Evolutionary conservation across 2,329 filamentous ascomycete genomes (phyloP), one percentile per base, ranked within the genome.

Genomic region (Pyricularia sp.): DNA sequence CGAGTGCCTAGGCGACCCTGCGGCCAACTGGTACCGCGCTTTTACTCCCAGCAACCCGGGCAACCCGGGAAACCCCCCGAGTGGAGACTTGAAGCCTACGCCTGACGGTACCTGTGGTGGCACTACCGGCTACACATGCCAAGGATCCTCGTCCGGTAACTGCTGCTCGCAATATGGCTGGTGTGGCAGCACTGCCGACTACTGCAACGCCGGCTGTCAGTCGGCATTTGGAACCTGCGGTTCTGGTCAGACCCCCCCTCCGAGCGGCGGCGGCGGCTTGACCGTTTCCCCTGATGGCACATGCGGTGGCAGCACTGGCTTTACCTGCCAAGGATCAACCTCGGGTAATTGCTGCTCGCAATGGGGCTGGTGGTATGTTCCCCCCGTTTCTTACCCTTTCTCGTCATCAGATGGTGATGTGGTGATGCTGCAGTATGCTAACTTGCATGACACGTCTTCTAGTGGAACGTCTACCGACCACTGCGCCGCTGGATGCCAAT

Each of bases 21-120:
- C 69, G 7, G 72, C 68, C 44, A 81, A 81, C 72, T 81, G 79
- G 79, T 81, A 81, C 71, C 76, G 79, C 31, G 69, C 71, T 35
- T 40, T 65, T n/a, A 55, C 49, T 30, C 44, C 30, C 30, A 60
- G 24, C 13, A 53, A 35, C 33, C 26, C 40, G 22, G 30, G 30
- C 30, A 35, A 31, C 9, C 31, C 31, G 4, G 8, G 4, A 5
- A 33, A 33, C 31, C 31, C 35, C 9, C 31, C 61, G 10, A 26
- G 10, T 16, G 33, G 33, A 35, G 33, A 12, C 12, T 35, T 35
- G 33, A 35, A 35, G 13, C 33, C 33, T 12, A 35, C 49, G 4
- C 64, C 64, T 1, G 65, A 67, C 26, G 65, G 44, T 49, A 65
- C 64, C 24, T 65, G 64, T 44, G n/a, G 40, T 31, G 59, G 59